Conservation (phyloP, 169 alveolate genomes). For the Babesia bovis region DNA sequence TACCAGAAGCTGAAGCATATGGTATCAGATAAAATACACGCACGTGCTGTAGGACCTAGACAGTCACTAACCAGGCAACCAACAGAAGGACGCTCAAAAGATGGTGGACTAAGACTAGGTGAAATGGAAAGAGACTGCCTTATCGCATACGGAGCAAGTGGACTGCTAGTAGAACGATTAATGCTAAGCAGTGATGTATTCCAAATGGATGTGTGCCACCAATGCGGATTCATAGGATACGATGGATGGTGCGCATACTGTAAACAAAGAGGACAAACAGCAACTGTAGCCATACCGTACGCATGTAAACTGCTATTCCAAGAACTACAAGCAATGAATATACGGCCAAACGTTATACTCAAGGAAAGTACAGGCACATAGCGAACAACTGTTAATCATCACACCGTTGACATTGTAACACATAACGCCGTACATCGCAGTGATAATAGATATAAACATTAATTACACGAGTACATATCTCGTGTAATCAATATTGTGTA, state of each 20-base stretch:
- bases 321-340: slow-evolving; percentile 89
- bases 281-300: slow-evolving; percentile 89
- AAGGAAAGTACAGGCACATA: slow-evolving; percentile 28
- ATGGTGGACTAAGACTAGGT: slow-evolving; percentile 98
- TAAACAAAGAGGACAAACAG: slow-evolving; percentile 73
- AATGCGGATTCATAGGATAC: slow-evolving; percentile 94
- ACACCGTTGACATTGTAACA: too few species aligned
- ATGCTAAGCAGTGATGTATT: slow-evolving; percentile 96
- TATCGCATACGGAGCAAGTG: slow-evolving; percentile 98
- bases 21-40: slow-evolving; percentile 99
- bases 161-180: slow-evolving; percentile 95
- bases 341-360: slow-evolving; percentile 79
- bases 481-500: too few species aligned
- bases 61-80: slow-evolving; percentile 98
- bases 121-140: slow-evolving; percentile 99
- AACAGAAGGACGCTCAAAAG: slow-evolving; percentile 99
- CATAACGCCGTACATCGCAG: too few species aligned
- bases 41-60: slow-evolving; percentile 99
- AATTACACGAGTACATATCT: too few species aligned
- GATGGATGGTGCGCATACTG: slow-evolving; percentile 93
- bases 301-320: slow-evolving; percentile 91
- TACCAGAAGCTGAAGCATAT: slow-evolving; percentile 99
- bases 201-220: slow-evolving; percentile 92
- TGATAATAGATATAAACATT: too few species aligned
- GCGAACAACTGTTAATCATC: too few species aligned